These are phyloP conservation scores for Moesziomyces parantarcticus DNA, from an alignment of 1,284 basidiomycete genomes.

Conservation along the genomic window DNA sequence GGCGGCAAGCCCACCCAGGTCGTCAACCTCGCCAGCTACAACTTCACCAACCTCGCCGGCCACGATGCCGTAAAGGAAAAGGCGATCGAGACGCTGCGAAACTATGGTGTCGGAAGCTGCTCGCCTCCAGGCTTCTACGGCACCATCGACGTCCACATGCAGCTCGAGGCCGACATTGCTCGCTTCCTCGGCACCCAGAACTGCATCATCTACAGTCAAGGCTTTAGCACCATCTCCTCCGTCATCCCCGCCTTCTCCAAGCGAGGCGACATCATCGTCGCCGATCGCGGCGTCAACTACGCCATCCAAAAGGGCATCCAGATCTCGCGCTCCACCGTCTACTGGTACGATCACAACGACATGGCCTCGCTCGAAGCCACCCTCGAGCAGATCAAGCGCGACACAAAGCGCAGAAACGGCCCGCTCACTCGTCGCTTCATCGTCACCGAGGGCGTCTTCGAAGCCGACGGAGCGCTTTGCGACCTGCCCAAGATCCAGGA, in stretches of 20 bases:
- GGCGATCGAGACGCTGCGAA: conserved; percentile 85
- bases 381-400: conserved; percentile 83
- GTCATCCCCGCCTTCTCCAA: conserved; percentile 98
- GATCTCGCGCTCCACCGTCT: conserved; percentile 89
- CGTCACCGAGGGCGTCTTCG: conserved; percentile 95
- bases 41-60: conserved; percentile 90
- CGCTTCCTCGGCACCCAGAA: conserved; percentile 89
- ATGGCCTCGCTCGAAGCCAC: conserved; percentile 89
- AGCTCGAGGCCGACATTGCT: conserved; percentile 87
- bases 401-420: conserved; percentile 82
- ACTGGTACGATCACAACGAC: conserved; percentile 96
- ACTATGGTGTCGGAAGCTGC: conserved; percentile 94
- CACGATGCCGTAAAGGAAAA: conserved; percentile 87
- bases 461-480: conserved; percentile 89
- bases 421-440: conserved; percentile 93
- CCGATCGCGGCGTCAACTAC: conserved; percentile 92
- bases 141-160: conserved; percentile 91
- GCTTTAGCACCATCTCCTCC: conserved; percentile 89
- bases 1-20: conserved; percentile 75
- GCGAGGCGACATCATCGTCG: conserved; percentile 97
- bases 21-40: conserved; percentile 88
- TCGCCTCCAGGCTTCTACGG: conserved; percentile 98
- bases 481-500: conserved; percentile 93
- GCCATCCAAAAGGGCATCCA: conserved; percentile 97
- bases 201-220: conserved; percentile 93